Evolutionary conservation across 805 yeast species (phyloP).

Genomic region (Phaffomyces thermotolerans): DNA sequence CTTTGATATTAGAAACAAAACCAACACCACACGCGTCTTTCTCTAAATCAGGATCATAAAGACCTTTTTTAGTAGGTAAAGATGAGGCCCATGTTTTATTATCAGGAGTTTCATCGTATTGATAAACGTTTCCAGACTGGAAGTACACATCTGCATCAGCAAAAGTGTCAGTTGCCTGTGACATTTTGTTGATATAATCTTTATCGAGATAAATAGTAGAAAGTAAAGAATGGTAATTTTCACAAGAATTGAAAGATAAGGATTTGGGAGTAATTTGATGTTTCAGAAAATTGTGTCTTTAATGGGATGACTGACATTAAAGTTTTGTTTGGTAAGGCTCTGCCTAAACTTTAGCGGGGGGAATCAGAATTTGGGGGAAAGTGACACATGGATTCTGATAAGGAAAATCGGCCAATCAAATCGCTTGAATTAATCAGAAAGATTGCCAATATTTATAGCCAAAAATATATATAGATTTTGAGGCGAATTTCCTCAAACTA

Average conservation of each 20-base stretch:
- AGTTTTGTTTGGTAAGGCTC: not conserved
- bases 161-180: constrained; percentile 3
- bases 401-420: not conserved
- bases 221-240: too few relatives aligned
- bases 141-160: constrained; percentile 11
- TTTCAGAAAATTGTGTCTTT: too few relatives aligned
- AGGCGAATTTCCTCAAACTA: too few relatives aligned
- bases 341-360: not conserved
- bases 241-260: too few relatives aligned
- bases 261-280: too few relatives aligned
- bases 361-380: too few relatives aligned
- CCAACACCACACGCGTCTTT: constrained; percentile 99
- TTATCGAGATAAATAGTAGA: not conserved
- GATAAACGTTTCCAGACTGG: constrained; percentile 15
- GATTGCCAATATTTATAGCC: too few relatives aligned
- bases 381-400: too few relatives aligned
- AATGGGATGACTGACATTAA: too few relatives aligned
- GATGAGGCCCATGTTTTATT: constrained; percentile 91
- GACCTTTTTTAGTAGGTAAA: constrained; percentile 79
- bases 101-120: constrained; percentile 67
- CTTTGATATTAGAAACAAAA: constrained; percentile 91
- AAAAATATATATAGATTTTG: too few relatives aligned
- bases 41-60: constrained; percentile 89
- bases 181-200: not conserved
- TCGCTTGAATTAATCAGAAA: not conserved